Percentiles rank a stretch among this genome's conserved stretches.
Conservation (phyloP, 805 yeast genomes). For the Teunomyces lycoperdinae region DNA sequence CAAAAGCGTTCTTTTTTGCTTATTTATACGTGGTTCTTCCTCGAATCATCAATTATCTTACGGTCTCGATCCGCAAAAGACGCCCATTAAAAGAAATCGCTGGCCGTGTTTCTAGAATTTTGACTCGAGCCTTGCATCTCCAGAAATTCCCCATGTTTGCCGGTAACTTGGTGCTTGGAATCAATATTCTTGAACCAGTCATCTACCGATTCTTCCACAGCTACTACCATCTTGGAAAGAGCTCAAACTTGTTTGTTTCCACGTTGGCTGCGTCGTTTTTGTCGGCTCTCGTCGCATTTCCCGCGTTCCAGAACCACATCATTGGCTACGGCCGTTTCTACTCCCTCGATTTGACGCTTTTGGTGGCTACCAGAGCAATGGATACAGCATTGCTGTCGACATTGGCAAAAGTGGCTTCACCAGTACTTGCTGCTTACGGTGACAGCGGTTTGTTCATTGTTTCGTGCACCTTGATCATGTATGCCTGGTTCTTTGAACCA, state of each 20-base stretch:
- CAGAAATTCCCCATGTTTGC: constrained; percentile 35
- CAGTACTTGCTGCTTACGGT: constrained; percentile 12
- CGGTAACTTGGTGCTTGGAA: constrained; percentile 29
- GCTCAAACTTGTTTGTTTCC: constrained; percentile 10
- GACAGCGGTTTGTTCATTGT: constrained; percentile 30
- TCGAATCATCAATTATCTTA: constrained; percentile 17
- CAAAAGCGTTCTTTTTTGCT: constrained; percentile 32
- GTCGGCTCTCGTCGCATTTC: constrained; percentile 27
- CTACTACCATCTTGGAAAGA: constrained; percentile 6
- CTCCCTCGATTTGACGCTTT: constrained; percentile 36
- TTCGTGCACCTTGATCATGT: constrained; percentile 34
- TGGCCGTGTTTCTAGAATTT: constrained; percentile 14
- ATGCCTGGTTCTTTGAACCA: constrained; percentile 38
- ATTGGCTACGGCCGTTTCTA: constrained; percentile 26
- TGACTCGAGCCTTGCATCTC: constrained; percentile 26
- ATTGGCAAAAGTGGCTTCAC: constrained; percentile 9
- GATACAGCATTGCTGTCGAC: constrained; percentile 30
- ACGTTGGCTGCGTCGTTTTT: constrained; percentile 28
- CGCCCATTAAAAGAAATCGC: constrained; percentile 12
- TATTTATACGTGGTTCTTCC: constrained; percentile 36
- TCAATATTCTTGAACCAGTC: constrained; percentile 22
- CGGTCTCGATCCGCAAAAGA: constrained; percentile 12
- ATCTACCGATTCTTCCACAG: constrained; percentile 1
- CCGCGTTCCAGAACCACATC: constrained; percentile 31
- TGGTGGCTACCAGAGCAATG: constrained; percentile 33